Percentiles rank a stretch among this genome's conserved stretches.
Conservation (phyloP, 306 rosid genomes). For the Quercus ilex region DNA sequence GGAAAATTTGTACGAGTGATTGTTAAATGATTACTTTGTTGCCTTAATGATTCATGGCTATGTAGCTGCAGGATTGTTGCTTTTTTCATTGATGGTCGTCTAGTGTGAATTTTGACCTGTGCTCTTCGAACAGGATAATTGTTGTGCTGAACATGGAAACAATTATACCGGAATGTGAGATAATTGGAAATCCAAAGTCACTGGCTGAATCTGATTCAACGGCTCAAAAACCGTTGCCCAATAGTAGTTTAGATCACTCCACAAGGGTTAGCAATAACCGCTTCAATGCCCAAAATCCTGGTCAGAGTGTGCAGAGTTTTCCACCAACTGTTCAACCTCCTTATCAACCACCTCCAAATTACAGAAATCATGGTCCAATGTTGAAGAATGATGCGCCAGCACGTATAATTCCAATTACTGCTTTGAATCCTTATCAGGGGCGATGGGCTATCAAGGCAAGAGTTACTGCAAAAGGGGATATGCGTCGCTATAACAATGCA, state of each 20-base stretch:
- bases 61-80: too few relatives aligned
- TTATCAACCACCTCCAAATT: slow-evolving; percentile 77
- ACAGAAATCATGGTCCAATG: slow-evolving; percentile 68
- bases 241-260: slow-evolving; percentile 29
- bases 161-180: slow-evolving; percentile 63
- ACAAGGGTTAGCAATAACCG: slow-evolving; percentile 32
- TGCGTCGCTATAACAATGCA: slow-evolving; percentile 93
- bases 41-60: neutral
- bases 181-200: slow-evolving; percentile 73
- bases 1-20: slow-evolving; percentile 10
- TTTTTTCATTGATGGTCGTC: neutral
- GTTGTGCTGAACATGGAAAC: slow-evolving; percentile 83
- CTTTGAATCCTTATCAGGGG: slow-evolving; percentile 93
- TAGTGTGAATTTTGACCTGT: neutral
- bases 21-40: slow-evolving; percentile 2
- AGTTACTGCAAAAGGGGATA: slow-evolving; percentile 94
- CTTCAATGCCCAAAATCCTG: slow-evolving; percentile 30
- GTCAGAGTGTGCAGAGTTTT: slow-evolving; percentile 44
- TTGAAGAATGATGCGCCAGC: slow-evolving; percentile 95
- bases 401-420: slow-evolving; percentile 77
- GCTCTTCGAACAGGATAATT: slow-evolving; percentile 58
- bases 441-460: slow-evolving; percentile 98
- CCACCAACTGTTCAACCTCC: slow-evolving; percentile 83
- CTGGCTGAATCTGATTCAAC: slow-evolving; percentile 40
- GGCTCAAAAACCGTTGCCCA: slow-evolving; percentile 27